Evolutionary conservation across 306 rosid genomes (phyloP).

Genomic region (Trifolium repens): DNA sequence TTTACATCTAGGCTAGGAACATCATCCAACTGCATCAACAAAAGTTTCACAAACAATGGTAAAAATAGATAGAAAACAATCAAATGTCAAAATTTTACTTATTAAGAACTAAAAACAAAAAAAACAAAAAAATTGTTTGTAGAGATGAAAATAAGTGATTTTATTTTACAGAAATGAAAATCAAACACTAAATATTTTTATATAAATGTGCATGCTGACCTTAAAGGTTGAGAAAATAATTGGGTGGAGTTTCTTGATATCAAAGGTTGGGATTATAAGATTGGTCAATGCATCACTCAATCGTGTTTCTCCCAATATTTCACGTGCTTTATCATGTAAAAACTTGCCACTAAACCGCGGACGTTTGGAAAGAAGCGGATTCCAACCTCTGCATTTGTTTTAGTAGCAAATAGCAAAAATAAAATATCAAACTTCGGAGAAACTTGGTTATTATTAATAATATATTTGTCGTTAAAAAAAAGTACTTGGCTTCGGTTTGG

Average conservation of each 20-base stretch:
- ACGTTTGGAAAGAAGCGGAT: neutral
- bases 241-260: slow-evolving; percentile 28
- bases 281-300: slow-evolving; percentile 35
- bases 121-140: no score
- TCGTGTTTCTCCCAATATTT: slow-evolving; percentile 9
- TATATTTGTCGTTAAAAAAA: no score
- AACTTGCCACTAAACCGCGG: slow-evolving; percentile 40
- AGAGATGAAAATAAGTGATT: no score
- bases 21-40: slow-evolving; percentile 16
- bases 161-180: no score
- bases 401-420: neutral
- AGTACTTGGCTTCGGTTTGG: neutral
- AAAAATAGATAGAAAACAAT: no score
- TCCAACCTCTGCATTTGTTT: slow-evolving; percentile 26
- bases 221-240: slow-evolving; percentile 41
- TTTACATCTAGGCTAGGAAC: slow-evolving; percentile 18
- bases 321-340: slow-evolving; percentile 13
- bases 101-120: no score
- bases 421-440: no score
- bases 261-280: slow-evolving; percentile 48
- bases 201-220: neutral
- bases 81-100: no score
- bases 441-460: no score
- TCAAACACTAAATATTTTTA: neutral
- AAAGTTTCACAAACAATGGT: neutral